These are phyloP conservation scores for Crithidia expoeki DNA, from an alignment of 208 protist species.

Conservation along the genomic window DNA sequence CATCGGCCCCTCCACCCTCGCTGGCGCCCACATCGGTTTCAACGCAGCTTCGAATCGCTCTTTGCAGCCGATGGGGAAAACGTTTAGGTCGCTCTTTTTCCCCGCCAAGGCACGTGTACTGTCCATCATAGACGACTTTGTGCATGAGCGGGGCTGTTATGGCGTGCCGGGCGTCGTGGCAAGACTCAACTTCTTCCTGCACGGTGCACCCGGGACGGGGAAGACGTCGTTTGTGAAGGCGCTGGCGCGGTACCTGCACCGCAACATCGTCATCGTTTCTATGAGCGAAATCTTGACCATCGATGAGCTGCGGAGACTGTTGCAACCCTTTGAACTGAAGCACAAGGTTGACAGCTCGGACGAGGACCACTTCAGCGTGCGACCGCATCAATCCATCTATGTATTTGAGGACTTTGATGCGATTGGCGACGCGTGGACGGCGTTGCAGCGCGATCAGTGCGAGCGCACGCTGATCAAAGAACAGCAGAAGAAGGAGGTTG, in stretches of 20 bases:
- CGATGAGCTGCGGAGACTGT: constrained; percentile 52
- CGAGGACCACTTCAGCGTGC: constrained; percentile 21
- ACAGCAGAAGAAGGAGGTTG: constrained; percentile 8
- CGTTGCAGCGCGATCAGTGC: constrained; percentile 12
- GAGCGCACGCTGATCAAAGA: constrained; percentile 1
- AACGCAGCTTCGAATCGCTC: not conserved
- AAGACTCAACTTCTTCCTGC: constrained; percentile 79
- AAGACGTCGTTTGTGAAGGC: constrained; percentile 93
- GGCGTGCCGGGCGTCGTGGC: constrained; percentile 65
- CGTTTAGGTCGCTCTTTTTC: constrained; percentile 87
- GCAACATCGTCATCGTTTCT: constrained; percentile 76
- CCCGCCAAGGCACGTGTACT: constrained; percentile 70
- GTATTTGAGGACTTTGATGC: constrained; percentile 88
- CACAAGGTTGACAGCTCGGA: constrained; percentile 1
- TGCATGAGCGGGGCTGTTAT: constrained; percentile 64
- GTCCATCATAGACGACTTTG: constrained; percentile 68
- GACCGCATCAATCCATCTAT: constrained; percentile 66
- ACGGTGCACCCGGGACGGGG: constrained; percentile 93
- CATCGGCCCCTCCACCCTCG: constrained; percentile 2
- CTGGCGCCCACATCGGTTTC: constrained; percentile 22
- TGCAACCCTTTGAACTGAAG: constrained; percentile 46
- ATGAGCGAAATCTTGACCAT: constrained; percentile 77
- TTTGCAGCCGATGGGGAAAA: constrained; percentile 39
- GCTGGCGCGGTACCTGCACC: constrained; percentile 71
- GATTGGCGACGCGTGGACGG: constrained; percentile 34